phyloP scores from a whole-genome alignment of 768 basidiomycete genomes.

The Suillus cothurnatus region DNA sequence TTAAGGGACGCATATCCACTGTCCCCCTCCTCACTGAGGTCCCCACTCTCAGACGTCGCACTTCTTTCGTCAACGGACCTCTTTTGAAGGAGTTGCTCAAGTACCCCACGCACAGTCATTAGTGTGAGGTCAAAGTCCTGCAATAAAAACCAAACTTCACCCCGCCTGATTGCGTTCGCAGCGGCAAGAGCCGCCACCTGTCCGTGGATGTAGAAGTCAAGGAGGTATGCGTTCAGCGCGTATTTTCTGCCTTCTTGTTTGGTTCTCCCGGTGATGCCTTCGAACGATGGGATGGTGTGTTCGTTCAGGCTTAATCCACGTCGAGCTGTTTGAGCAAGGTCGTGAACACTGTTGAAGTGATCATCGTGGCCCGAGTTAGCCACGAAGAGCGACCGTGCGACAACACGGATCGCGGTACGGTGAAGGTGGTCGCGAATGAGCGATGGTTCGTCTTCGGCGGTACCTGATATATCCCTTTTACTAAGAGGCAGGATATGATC shows the following conservation, averaged over 20 bases:
- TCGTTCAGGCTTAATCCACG: constrained; percentile 57
- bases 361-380: constrained; percentile 71
- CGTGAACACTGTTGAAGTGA: constrained; percentile 48
- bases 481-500: constrained; percentile 57
- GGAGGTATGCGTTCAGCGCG: constrained; percentile 62
- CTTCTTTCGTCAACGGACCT: constrained; percentile 18
- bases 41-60: constrained; percentile 19
- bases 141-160: constrained; percentile 67
- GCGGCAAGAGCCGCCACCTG: constrained; percentile 47
- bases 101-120: constrained; percentile 46
- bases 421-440: constrained; percentile 35
- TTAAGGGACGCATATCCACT: constrained; percentile 36
- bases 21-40: constrained; percentile 31
- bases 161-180: constrained; percentile 61
- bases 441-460: constrained; percentile 4
- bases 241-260: constrained; percentile 26
- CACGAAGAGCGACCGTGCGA: constrained; percentile 61
- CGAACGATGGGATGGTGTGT: constrained; percentile 62
- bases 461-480: constrained; percentile 24
- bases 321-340: constrained; percentile 54
- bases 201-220: constrained; percentile 72
- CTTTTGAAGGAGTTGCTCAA: constrained; percentile 48
- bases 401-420: constrained; percentile 37
- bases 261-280: constrained; percentile 28
- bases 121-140: constrained; percentile 59